Conservation (phyloP, 108 stramenopile genomes). For the Aurantiochytrium sp. region DNA sequence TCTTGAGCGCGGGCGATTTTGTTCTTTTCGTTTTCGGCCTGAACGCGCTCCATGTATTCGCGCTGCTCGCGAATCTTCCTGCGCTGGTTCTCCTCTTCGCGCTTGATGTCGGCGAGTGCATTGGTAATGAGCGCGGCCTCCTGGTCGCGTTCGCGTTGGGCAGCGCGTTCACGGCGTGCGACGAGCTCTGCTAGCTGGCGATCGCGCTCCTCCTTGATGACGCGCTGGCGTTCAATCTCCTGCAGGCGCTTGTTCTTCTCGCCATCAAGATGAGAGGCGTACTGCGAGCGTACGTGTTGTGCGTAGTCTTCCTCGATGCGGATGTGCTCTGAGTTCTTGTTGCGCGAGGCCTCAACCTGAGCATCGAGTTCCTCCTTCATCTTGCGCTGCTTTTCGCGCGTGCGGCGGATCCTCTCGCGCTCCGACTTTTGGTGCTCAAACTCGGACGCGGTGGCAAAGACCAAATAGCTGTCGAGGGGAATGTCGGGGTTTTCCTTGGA, state of each 20-base stretch:
- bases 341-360: neutral
- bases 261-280: neutral
- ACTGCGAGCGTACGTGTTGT: neutral
- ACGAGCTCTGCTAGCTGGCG: neutral
- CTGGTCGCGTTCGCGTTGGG: neutral
- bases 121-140: neutral
- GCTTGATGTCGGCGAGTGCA: neutral
- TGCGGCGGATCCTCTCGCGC: neutral
- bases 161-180: neutral
- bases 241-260: neutral
- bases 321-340: neutral
- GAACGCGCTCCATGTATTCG: neutral
- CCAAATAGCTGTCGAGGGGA: slow-evolving; percentile 14
- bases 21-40: neutral
- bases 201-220: neutral
- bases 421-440: neutral
- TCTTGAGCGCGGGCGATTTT: neutral
- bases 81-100: neutral
- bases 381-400: neutral
- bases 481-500: neutral
- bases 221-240: neutral
- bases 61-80: neutral
- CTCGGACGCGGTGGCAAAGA: neutral
- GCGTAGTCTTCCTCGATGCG: neutral
- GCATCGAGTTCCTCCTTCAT: neutral